Evolutionary conservation across 371 early-diverging fungal species (phyloP).

Genomic region (Parasitella parasitica): DNA sequence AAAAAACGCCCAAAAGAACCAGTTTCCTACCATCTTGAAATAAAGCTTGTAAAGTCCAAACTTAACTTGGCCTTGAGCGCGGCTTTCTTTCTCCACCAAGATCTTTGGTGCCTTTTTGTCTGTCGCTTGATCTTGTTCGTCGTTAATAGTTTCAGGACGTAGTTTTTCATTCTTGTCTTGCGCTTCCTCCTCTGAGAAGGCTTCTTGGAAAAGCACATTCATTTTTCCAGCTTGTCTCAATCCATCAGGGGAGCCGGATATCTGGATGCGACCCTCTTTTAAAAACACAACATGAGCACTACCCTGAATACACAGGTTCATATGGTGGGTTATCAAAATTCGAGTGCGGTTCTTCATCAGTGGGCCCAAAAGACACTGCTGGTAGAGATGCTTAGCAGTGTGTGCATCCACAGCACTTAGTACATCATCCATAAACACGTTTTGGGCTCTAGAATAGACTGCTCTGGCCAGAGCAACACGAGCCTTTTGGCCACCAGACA

Average conservation of each 20-base stretch:
- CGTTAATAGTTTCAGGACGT: not conserved
- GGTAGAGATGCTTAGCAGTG: conserved; percentile 82
- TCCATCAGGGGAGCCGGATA: conserved; percentile 46
- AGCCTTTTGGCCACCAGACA: conserved; percentile 81
- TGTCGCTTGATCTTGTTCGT: not conserved
- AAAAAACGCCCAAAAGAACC: conserved; percentile 40
- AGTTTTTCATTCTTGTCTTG: not conserved
- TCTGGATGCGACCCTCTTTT: conserved; percentile 50
- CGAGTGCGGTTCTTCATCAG: conserved; percentile 78
- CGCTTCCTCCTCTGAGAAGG: not conserved
- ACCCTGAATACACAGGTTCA: conserved; percentile 70
- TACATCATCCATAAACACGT: conserved; percentile 82
- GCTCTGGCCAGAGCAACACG: conserved; percentile 84
- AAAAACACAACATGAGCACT: conserved; percentile 68
- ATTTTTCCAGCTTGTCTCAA: conserved; percentile 41
- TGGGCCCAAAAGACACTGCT: conserved; percentile 67
- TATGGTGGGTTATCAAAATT: conserved; percentile 89
- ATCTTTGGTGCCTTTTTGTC: conserved; percentile 18
- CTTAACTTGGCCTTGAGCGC: conserved; percentile 46
- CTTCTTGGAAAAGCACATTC: conserved; percentile 13
- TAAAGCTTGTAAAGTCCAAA: conserved; percentile 43
- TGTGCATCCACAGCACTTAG: conserved; percentile 84
- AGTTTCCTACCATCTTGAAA: conserved; percentile 35
- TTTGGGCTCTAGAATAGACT: conserved; percentile 74
- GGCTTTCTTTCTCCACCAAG: conserved; percentile 30